These are phyloP conservation scores for Trypanosoma brucei DNA, from an alignment of 208 protist species.

Conservation along the genomic window DNA sequence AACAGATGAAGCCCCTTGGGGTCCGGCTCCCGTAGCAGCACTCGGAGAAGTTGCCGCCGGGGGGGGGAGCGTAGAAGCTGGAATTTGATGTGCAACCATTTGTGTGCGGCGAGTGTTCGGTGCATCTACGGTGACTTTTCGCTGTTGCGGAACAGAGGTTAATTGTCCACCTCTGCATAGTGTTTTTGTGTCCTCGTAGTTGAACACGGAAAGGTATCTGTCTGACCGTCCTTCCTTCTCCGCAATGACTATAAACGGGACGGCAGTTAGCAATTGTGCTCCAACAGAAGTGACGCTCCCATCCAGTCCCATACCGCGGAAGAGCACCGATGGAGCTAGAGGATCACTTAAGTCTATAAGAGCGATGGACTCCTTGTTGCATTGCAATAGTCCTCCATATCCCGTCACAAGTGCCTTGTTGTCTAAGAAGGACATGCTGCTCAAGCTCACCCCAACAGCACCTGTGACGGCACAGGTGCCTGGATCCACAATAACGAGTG, in stretches of 20 bases:
- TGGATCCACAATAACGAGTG: constrained; percentile 57
- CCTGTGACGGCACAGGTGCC: constrained; percentile 36
- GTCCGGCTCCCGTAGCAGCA: not conserved
- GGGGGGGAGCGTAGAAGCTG: not conserved
- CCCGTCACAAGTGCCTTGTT: constrained; percentile 69
- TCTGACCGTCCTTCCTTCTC: constrained; percentile 39
- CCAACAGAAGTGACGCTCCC: constrained; percentile 37
- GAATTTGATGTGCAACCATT: not conserved
- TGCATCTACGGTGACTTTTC: constrained; percentile 31
- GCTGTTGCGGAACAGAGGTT: constrained; percentile 26
- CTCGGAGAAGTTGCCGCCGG: not conserved
- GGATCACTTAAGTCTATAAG: constrained; percentile 69
- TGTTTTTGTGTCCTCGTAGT: constrained; percentile 50
- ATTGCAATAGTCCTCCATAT: constrained; percentile 40
- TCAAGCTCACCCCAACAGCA: constrained; percentile 46
- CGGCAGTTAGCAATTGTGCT: constrained; percentile 50
- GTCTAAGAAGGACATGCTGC: constrained; percentile 58
- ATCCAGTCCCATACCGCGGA: constrained; percentile 35
- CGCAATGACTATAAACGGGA: constrained; percentile 58
- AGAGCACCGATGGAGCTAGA: constrained; percentile 45
- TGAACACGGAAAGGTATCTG: constrained; percentile 58
- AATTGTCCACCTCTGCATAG: constrained; percentile 15
- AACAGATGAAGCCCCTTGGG: not conserved
- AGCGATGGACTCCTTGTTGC: constrained; percentile 43
- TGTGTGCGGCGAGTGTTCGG: constrained; percentile 4